These are phyloP conservation scores for Sonneratia caseolaris DNA, from an alignment of 345 rosid species.

Conservation along the genomic window DNA sequence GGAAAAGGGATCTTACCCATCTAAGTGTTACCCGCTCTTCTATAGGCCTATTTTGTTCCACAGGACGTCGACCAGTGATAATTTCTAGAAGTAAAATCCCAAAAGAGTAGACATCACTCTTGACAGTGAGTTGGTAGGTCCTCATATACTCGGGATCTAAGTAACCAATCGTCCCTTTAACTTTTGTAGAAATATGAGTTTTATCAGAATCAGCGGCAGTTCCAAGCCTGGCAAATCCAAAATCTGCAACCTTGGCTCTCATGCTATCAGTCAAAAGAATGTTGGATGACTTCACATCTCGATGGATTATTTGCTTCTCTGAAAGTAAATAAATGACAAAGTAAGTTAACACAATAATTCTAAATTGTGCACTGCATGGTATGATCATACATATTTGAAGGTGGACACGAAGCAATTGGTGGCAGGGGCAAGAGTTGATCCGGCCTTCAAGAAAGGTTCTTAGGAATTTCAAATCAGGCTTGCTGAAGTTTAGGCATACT, in stretches of 20 bases:
- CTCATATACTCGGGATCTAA: conserved; percentile 97
- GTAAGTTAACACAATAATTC: not conserved
- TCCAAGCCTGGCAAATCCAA: conserved; percentile 89
- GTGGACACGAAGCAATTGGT: not conserved
- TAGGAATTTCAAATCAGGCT: not conserved
- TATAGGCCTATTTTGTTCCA: conserved; percentile 45
- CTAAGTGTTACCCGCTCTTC: conserved; percentile 47
- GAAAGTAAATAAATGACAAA: conserved; percentile 11
- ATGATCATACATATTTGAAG: not conserved
- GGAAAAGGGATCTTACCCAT: conserved; percentile 57
- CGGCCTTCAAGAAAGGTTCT: not conserved
- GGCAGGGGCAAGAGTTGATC: not conserved
- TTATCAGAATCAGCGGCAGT: conserved; percentile 33
- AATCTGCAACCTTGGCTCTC: conserved; percentile 97
- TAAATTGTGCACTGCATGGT: not conserved
- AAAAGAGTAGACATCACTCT: conserved; percentile 89
- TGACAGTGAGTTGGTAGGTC: conserved; percentile 79
- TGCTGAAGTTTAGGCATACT: not conserved
- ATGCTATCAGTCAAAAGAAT: conserved; percentile 79
- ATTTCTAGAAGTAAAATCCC: conserved; percentile 86
- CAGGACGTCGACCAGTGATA: conserved; percentile 84
- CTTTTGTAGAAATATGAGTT: conserved; percentile 68
- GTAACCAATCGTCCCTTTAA: conserved; percentile 93
- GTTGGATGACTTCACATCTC: conserved; percentile 93
- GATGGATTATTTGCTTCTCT: conserved; percentile 91